Evolutionary conservation across 352 stramenopile species (phyloP), one percentile per base, ranked within the genome.

Genomic region (Pythium monospermum): DNA sequence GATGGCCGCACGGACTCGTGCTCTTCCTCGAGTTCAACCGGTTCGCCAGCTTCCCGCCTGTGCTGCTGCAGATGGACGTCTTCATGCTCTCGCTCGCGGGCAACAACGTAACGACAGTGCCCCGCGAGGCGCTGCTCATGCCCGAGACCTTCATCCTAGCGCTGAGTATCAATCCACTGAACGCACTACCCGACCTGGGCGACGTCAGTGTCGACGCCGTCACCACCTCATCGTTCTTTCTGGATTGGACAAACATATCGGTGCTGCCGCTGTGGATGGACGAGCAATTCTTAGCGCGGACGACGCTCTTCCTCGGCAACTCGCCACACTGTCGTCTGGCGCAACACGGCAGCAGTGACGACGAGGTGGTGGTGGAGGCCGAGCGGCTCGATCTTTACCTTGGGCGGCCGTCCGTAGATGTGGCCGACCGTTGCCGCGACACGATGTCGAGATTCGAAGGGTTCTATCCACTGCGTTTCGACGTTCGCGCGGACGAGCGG

Each of bases 261-360:
- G 18, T 38, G 30, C 45, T 61, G 22, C 53, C 53, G 0, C 6
- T 15, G 11, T 61, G 53, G 53, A 54, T 61, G 43, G 38, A 55
- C 31, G 53, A 50, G 23, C 8, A 16, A 23, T 61, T 54, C 31
- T 23, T 53, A 19, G 4, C 11, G 27, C 13, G 26, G 12, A 43
- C 27, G 30, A 26, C n/a, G 16, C 2, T 60, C 16, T 60, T 37
- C 16, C 16, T 60, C 11, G 44, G 53, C 2, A n/a, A 30, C 19
- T 22, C 53, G 31, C 53, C 53, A 13, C 30, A 35, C 30, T 35
- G 30, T 35, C 30, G 30, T 35, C 7, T 13, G 13, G 7, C 8
- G 13, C n/a, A n/a, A n/a, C n/a, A n/a, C n/a, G n/a, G n/a, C n/a
- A 35, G 30, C 13, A 35, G 8, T 13, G 13, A 13, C 30, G 30